Evolutionary conservation across 164 flowering plant genomes (phyloP).

Genomic region (Aristolochia contorta): DNA sequence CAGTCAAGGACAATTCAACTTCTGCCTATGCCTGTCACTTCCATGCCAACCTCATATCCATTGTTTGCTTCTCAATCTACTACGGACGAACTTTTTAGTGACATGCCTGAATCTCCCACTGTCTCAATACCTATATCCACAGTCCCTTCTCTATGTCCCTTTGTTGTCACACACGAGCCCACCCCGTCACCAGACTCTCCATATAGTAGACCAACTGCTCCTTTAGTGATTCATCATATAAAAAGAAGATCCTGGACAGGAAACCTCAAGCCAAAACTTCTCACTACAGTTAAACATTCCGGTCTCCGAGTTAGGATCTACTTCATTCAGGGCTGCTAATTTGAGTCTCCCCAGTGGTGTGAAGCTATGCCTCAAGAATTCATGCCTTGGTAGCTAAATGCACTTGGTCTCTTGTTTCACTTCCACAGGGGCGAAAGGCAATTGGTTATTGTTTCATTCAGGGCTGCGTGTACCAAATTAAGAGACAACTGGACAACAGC

Average conservation of each 20-base stretch:
- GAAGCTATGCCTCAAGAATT: background rate
- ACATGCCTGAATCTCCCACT: background rate
- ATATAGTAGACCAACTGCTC: too few relatives aligned
- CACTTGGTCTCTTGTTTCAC: background rate
- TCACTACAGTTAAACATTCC: background rate
- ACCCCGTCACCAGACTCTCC: too few relatives aligned
- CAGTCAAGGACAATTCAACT: too few relatives aligned
- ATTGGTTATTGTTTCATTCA: background rate
- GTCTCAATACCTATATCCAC: too few relatives aligned
- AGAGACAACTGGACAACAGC: too few relatives aligned
- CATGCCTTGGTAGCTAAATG: background rate
- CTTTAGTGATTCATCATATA: too few relatives aligned
- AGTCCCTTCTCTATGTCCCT: too few relatives aligned
- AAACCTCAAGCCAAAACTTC: background rate
- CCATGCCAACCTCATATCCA: background rate
- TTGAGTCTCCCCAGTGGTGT: background rate
- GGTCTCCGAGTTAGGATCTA: background rate
- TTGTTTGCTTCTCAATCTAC: background rate
- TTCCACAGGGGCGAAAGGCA: background rate
- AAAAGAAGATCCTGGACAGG: too few relatives aligned
- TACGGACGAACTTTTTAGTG: background rate
- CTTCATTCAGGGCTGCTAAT: background rate
- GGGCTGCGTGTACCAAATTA: background rate
- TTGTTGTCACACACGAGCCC: too few relatives aligned
- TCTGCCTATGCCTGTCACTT: background rate